These are phyloP conservation scores for Diversispora eburnea DNA, from an alignment of 192 early-diverging fungal genomes.

Conservation along the genomic window DNA sequence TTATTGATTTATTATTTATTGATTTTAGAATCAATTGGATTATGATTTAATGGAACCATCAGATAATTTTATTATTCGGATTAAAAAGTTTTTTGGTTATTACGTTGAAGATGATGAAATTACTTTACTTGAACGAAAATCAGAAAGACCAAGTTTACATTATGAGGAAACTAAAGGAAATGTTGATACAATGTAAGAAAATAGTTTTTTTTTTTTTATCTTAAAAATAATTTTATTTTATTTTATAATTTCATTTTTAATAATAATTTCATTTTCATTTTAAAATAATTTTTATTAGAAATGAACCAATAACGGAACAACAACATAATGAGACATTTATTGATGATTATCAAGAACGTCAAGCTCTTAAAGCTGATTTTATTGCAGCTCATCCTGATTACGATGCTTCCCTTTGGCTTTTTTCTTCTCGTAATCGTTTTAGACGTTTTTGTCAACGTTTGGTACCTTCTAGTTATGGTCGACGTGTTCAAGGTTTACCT, in stretches of 20 bases:
- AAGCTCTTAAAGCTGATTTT: slow-evolving; percentile 41
- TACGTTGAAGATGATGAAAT: not conserved
- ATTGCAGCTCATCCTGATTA: slow-evolving; percentile 45
- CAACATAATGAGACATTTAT: slow-evolving; percentile 17
- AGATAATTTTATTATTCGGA: not conserved
- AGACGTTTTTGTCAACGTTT: slow-evolving; percentile 47
- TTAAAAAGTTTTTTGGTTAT: slow-evolving; percentile 15
- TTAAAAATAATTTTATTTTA: no score
- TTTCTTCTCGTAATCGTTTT: slow-evolving; percentile 45
- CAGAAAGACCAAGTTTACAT: not conserved
- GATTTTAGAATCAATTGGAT: not conserved
- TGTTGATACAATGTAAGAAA: not conserved
- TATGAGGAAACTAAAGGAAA: not conserved
- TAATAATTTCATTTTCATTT: not conserved
- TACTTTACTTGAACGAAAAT: not conserved
- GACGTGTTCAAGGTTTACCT: slow-evolving; percentile 42
- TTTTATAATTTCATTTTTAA: not conserved
- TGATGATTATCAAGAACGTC: slow-evolving; percentile 40
- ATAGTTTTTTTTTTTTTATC: no score
- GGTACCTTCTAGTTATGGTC: slow-evolving; percentile 47
- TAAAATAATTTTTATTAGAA: not conserved
- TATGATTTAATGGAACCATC: not conserved
- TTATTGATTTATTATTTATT: no score
- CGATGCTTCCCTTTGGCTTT: slow-evolving; percentile 51
- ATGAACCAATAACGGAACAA: slow-evolving; percentile 12